Base-by-base conservation (phyloP, 257 asterid species). In the Anisodus tanguticus region DNA sequence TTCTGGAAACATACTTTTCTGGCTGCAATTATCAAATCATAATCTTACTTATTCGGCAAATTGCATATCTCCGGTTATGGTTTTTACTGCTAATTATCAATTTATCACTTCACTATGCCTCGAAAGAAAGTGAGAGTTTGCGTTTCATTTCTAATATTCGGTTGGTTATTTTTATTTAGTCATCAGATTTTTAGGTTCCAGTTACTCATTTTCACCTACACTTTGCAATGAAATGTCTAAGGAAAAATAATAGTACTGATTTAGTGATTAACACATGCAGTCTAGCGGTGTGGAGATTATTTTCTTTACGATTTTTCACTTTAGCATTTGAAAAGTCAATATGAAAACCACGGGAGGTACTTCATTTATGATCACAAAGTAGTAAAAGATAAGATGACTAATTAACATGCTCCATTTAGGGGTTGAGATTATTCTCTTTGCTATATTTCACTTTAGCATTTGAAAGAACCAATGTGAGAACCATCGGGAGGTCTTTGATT, bases 391-490 rank as follows among this genome's bases (percentile, higher is more conserved):
- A 31, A 31, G 35, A 31, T 31, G 35, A 31, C 35, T 31, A 31
- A 31, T 31, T 74, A 49, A 51, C 62, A 74, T 22, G 13, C 11
- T 22, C 62, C 45, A 1, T 51, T 47, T 74, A 49, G 37, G 19
- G 49, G n/a, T 74, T 74, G 81, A 74, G 62, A 74, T 22, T 74
- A 12, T 12, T 74, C 51, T 74, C 45, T 49, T 74, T 74, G 81
- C 62, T 49, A 22, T 74, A 12, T 51, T 74, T 74, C 81, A 74
- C 62, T 74, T 54, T 74, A 22, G 60, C n/a, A 51, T 12, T 74
- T 49, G 62, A 22, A 74, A 74, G 45, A 22, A 39, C 62, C 39
- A 74, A 74, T 49, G 22, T 31, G 35, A 31, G 35, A 31, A 31
- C 35, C 35, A 31, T 31, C 35, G 35, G 39, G 81, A 74, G 81